phyloP scores from a whole-genome alignment of 73 alveolate species.

The Paramecium sonneborni region DNA sequence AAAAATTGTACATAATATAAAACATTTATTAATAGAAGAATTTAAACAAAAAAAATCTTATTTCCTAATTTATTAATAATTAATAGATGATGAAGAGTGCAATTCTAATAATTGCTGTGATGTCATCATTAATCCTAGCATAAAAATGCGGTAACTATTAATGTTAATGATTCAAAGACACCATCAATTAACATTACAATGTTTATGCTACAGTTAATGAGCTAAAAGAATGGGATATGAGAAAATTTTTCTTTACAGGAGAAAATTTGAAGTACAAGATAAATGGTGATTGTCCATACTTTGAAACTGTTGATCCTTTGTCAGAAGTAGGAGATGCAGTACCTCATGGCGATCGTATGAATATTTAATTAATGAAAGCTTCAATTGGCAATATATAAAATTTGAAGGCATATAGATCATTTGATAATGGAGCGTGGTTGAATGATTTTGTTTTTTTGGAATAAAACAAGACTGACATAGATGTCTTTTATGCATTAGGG shows the following conservation, averaged over 20 bases:
- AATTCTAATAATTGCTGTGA: background rate
- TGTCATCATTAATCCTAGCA: background rate
- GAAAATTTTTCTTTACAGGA: background rate
- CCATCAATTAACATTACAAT: background rate
- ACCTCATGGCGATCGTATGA: conserved; percentile 12
- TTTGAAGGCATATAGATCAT: background rate
- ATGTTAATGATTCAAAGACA: background rate
- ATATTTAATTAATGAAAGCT: background rate
- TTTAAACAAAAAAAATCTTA: background rate
- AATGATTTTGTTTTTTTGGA: conserved; percentile 2
- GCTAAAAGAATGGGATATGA: conserved; percentile 15
- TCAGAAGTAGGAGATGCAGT: background rate
- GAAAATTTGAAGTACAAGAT: background rate
- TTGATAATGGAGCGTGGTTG: conserved; percentile 17
- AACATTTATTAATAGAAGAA: background rate
- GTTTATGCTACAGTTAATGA: background rate
- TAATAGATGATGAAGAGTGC: conserved; percentile 24
- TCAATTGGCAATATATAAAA: background rate
- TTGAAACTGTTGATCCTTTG: background rate
- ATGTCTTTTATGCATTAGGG: conserved; percentile 1
- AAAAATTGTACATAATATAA: background rate
- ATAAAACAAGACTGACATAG: background rate
- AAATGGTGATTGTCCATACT: background rate
- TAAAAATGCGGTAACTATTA: background rate
- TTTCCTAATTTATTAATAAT: background rate